Evolutionary conservation across 2,329 filamentous ascomycete species (phyloP).

Genomic region (Proliferodiscus dingleyae): DNA sequence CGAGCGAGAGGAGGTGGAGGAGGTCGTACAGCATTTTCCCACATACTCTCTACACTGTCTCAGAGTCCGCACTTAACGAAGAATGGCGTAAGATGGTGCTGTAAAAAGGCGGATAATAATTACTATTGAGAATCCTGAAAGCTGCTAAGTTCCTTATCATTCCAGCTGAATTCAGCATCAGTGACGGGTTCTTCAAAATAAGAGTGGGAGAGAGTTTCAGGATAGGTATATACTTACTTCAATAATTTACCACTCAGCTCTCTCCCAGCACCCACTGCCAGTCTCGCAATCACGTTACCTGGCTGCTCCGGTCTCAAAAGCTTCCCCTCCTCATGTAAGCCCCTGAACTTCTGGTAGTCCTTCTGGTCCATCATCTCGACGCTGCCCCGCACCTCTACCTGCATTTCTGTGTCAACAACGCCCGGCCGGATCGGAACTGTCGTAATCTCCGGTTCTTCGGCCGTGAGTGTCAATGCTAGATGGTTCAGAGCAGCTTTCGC

Average conservation of each 20-base stretch:
- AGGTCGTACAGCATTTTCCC: too few relatives aligned
- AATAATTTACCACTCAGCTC: constrained; percentile 74
- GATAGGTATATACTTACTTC: constrained; percentile 43
- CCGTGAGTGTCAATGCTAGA: constrained; percentile 64
- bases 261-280: constrained; percentile 60
- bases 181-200: neutral
- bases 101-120: neutral
- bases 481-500: constrained; percentile 83
- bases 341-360: constrained; percentile 60
- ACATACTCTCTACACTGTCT: too few relatives aligned
- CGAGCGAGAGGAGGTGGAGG: too few relatives aligned
- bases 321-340: constrained; percentile 63
- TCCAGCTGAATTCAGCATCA: constrained; percentile 42
- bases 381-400: constrained; percentile 72
- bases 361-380: constrained; percentile 52
- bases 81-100: too few relatives aligned
- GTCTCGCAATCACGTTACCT: constrained; percentile 76
- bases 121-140: constrained; percentile 42
- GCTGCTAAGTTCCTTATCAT: constrained; percentile 45
- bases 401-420: constrained; percentile 86
- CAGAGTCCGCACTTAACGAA: too few relatives aligned
- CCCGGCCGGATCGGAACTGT: constrained; percentile 72
- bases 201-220: neutral
- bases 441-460: constrained; percentile 73
- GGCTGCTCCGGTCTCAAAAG: constrained; percentile 80